Base-by-base conservation (phyloP, 2,329 filamentous ascomycete genomes). In the Calonectria multiphialidica region DNA sequence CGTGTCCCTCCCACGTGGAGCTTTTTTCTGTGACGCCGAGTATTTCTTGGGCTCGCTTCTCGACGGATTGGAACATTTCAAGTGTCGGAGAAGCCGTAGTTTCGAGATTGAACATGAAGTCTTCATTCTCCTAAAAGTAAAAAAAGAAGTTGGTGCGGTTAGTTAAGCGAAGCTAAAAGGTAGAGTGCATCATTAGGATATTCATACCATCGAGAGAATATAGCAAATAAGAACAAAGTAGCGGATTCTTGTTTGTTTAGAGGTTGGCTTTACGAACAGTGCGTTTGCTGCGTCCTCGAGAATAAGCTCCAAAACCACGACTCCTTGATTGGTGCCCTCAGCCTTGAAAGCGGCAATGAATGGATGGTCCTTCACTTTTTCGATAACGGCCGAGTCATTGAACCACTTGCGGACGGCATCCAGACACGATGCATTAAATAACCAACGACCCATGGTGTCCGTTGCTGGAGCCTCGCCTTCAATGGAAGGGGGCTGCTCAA, bases 311-410 rank as follows among this genome's bases (percentile, higher is more conserved):
- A 62, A 57, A 6, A 70, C 30, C 3, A 64, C 44, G 4, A 13
- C 9, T 7, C 35, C 40, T n/a, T n/a, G 30, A 18, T 70, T 25
- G 0, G 42, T 47, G 2, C 30, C 59, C 3, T 45, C 1, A 3
- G n/a, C 50, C 35, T 71, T 71, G 37, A 71, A 66, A 5, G 45
- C 50, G 2, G 25, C 33, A 9, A 73, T 50, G 30, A 73, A 13
- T 1, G 72, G 59, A 12, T 45, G 28, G 12, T 71, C 64, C 28
- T 69, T 71, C 35, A 71, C 68, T 16, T 62, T 67, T 23, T 71
- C 68, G 30, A 71, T 68, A 6, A 71, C 72, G 5, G 72, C 68
- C 23, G 72, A 73, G 42, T 72, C 72, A n/a, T 64, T 64, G 37
- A 74, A 57, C 72, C 72, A 74, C 42, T 64, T 69, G n/a, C 59